phyloP scores from a whole-genome alignment of 140 eudicot species.

The Flaveria floridana region DNA sequence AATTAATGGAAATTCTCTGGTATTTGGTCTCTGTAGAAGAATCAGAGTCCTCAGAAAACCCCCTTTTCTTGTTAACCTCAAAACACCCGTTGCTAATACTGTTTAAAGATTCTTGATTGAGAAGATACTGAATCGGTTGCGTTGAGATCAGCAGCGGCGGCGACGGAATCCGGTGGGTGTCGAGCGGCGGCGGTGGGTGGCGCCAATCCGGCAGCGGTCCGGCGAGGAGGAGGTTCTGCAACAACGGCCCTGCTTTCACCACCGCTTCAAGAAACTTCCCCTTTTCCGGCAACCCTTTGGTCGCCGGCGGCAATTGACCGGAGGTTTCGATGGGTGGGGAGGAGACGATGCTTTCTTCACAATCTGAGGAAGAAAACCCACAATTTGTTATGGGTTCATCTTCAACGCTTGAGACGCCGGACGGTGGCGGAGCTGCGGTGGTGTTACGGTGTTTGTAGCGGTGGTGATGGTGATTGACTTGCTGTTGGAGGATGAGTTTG shows the following conservation, averaged over 20 bases:
- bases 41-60: constrained; percentile 45
- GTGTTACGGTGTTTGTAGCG: constrained; percentile 19
- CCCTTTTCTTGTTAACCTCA: constrained; percentile 52
- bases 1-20: constrained; percentile 49
- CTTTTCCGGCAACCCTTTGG: constrained; percentile 52
- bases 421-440: constrained; percentile 40
- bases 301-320: constrained; percentile 6
- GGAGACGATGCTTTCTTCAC: constrained; percentile 74
- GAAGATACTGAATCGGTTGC: constrained; percentile 29
- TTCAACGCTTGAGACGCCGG: constrained; percentile 63
- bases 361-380: constrained; percentile 61
- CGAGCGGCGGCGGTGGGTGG: constrained; percentile 90
- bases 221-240: constrained; percentile 77
- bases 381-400: constrained; percentile 55
- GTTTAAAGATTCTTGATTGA: constrained; percentile 25
- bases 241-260: constrained; percentile 85
- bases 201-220: constrained; percentile 96
- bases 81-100: constrained; percentile 36
- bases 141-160: constrained; percentile 56
- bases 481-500: constrained; percentile 47
- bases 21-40: constrained; percentile 56
- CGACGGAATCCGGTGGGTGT: constrained; percentile 73
- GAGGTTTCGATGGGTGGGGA: constrained; percentile 43
- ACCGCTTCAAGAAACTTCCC: constrained; percentile 80
- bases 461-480: background rate